Evolutionary conservation across 2,329 filamentous ascomycete genomes (phyloP), one percentile per base, ranked within the genome.

Genomic region (Fusarium pininemorale): DNA sequence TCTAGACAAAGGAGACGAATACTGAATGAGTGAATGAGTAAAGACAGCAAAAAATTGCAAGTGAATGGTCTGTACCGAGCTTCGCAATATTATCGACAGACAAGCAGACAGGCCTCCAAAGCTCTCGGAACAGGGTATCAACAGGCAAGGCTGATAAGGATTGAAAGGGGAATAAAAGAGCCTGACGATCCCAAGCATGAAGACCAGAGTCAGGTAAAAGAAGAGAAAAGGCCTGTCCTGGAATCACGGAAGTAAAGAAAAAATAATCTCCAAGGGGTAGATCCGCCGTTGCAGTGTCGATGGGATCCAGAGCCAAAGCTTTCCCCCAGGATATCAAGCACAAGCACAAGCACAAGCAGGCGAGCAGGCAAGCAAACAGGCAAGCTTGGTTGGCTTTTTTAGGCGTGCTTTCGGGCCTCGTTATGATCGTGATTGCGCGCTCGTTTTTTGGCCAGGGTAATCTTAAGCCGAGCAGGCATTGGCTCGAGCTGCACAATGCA

Each of bases 391-490:
- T 55, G 51, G 35, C 45, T 20, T 28, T 55, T 54, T 70, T 64
- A 67, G 70, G 70, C 50, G 50, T 53, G 50, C 66, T 55, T 58
- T 74, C 58, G 42, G 56, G 42, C 32, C 55, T 70, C 38, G 28
- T 53, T 57, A 63, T 70, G 60, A 73, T 70, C 56, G 64, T 47
- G 64, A 72, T 73, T 72, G 69, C 58, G 68, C 63, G 35, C 57
- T 56, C 56, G 38, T 70, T 61, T 55, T 53, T 51, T 73, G 59
- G 69, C 30, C 48, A 72, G 56, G 45, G 62, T 72, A 74, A 74
- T 75, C 54, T 55, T 73, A 71, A 65, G 72, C 68, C 72, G 56
- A 74, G 68, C 59, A 63, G 72, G 72, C 50, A 45, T 60, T 67
- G 62, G 55, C 66, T 55, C 63, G 50, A 72, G 50, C 58, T 68